Base-by-base conservation (phyloP, 768 basidiomycete genomes). In the Crucibulum laeve region DNA sequence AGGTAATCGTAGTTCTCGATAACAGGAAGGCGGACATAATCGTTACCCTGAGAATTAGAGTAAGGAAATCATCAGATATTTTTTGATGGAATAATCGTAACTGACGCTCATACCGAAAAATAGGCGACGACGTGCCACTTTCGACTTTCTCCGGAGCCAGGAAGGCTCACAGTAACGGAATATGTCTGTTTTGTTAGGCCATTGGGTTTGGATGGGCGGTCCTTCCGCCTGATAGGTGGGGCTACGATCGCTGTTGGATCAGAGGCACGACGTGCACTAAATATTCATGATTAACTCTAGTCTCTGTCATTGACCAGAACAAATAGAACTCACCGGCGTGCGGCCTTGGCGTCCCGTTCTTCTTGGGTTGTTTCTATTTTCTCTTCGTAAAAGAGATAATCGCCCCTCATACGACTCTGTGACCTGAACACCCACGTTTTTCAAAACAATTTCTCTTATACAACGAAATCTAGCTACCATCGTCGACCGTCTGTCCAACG, bases 61-160 rank as follows among this genome's bases (percentile, higher is more conserved):
- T 32, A 10, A 32, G 28, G 10, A 15, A 10, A 32, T 22, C 3
- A 19, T 21, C 36, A 40, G 14, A 18, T 40, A 22, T 13, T 8
- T 4, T 26, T 11, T n/a, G 11, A 25, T 14, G 22, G 18, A 26
- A 11, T 40, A 13, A 40, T 21, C 19, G 18, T 8, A 19, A 26
- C 13, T 14, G 18, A n/a, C 3, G 18, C 8, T 3, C 76, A 57
- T 57, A 87, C 85, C 62, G 79, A 78, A 62, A 89, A 88, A 68
- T 89, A 89, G 36, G 86, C 85, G 45, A 87, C 86, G 39, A 89
- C 75, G 64, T 90, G 87, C 87, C 87, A 90, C 73, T 87, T 87
- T 33, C 79, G 74, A 22, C 74, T 73, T 41, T 74, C 73, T 43
- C 65, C 67, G 28, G 73, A 65, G 38, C 77, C 80, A 28, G 80